Percentiles rank a stretch among this genome's conserved stretches.
phyloP scores from a whole-genome alignment of 2,329 filamentous ascomycete species.

The Penicillium sp. region DNA sequence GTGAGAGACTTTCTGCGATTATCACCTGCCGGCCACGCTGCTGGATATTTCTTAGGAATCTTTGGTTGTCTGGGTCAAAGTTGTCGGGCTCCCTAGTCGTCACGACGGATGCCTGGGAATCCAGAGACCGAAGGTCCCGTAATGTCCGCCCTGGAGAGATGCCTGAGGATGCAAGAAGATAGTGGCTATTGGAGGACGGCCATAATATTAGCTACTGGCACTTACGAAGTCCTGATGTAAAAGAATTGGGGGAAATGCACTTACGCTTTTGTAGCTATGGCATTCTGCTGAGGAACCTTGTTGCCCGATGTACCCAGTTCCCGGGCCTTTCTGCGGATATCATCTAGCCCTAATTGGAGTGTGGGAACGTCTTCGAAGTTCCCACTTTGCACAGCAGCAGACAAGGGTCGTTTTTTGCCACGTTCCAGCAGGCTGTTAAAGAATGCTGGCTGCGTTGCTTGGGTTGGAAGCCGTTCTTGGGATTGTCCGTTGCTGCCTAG shows the following conservation, averaged over 20 bases:
- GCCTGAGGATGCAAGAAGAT: conserved; percentile 87
- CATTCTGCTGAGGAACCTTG: conserved; percentile 43
- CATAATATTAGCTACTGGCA: too few relatives aligned
- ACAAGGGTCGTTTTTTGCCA: conserved; percentile 65
- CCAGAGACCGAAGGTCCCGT: conserved; percentile 79
- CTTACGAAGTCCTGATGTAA: too few relatives aligned
- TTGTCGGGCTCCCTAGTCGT: conserved; percentile 37
- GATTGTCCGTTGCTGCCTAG: conserved; percentile 22
- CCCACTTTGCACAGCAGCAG: conserved; percentile 55
- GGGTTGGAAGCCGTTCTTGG: conserved; percentile 27
- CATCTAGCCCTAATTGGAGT: conserved; percentile 85
- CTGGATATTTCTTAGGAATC: conserved; percentile 80
- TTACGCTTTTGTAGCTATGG: conserved; percentile 54
- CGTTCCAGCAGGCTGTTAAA: conserved; percentile 64
- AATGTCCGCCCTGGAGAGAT: conserved; percentile 83
- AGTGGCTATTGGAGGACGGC: too few relatives aligned
- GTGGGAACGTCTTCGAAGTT: conserved; percentile 76
- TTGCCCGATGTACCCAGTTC: conserved; percentile 68
- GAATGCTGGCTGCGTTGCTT: conserved; percentile 54
- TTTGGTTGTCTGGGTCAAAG: conserved; percentile 58
- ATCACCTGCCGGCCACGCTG: conserved; percentile 87
- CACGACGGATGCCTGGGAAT: conserved; percentile 60
- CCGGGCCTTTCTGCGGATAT: conserved; percentile 73
- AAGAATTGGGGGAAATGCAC: conserved; percentile 24
- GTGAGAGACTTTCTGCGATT: conserved; percentile 85